Evolutionary conservation across 106 monocot genomes (phyloP).

Genomic region (Cymbidium sinense): DNA sequence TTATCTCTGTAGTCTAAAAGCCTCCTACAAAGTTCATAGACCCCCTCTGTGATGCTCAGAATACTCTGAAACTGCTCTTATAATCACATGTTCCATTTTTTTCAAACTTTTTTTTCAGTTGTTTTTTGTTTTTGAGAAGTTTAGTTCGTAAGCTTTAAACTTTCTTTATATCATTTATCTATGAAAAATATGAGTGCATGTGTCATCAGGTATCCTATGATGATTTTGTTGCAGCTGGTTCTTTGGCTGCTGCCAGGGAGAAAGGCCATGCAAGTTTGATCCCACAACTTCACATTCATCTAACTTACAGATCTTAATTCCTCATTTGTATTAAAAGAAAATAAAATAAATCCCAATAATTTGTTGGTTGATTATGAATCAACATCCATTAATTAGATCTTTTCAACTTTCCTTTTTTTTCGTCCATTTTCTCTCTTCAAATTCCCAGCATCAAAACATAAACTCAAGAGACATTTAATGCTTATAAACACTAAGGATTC

Average conservation of each 20-base stretch:
- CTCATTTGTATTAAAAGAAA: too few species aligned
- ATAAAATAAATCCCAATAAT: too few species aligned
- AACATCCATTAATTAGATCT: too few species aligned
- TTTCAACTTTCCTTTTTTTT: too few species aligned
- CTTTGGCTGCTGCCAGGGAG: conserved; percentile 87
- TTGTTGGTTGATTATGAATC: too few species aligned
- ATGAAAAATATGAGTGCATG: background rate
- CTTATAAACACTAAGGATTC: too few species aligned
- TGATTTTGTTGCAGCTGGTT: conserved; percentile 89
- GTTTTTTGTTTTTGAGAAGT: background rate
- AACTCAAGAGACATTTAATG: too few species aligned
- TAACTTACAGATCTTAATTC: too few species aligned
- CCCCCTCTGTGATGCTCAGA: background rate
- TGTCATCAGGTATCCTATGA: conserved; percentile 71
- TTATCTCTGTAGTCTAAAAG: background rate
- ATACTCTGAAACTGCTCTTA: background rate
- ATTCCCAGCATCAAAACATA: too few species aligned
- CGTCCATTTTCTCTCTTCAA: too few species aligned
- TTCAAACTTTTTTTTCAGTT: background rate
- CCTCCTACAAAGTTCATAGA: background rate
- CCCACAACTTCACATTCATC: too few species aligned
- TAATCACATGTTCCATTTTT: background rate
- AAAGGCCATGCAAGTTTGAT: conserved; percentile 84
- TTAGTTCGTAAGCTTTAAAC: background rate
- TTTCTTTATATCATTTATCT: background rate